Conservation (phyloP, 1,139 yeast species). For the Entelexis sorbosivorans region DNA sequence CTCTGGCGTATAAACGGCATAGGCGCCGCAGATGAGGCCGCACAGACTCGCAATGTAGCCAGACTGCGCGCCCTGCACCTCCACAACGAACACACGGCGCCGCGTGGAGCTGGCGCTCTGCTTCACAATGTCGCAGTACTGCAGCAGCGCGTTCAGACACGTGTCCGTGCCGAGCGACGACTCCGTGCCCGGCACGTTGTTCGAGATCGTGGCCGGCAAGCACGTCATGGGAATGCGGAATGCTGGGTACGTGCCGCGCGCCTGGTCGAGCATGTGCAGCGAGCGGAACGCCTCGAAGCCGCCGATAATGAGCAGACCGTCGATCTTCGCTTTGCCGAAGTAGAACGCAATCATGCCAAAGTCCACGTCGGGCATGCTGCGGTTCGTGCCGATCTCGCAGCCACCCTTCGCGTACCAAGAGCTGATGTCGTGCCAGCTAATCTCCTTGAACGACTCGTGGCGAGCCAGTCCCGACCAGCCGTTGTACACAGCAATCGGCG, state of each 20-base stretch:
- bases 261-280: constrained; percentile 63
- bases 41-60: constrained; percentile 86
- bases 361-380: constrained; percentile 71
- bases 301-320: constrained; percentile 83
- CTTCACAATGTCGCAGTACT: constrained; percentile 89
- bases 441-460: constrained; percentile 62
- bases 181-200: constrained; percentile 95
- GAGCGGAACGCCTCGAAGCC: constrained; percentile 91
- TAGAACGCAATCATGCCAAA: constrained; percentile 82
- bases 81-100: constrained; percentile 90
- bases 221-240: constrained; percentile 90
- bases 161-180: constrained; percentile 91
- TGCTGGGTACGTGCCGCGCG: constrained; percentile 68
- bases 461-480: constrained; percentile 86
- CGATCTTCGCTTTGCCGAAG: constrained; percentile 71
- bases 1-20: constrained; percentile 89
- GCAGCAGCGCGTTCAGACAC: constrained; percentile 78
- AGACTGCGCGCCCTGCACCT: constrained; percentile 93
- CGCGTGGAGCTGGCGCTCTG: constrained; percentile 93
- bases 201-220: constrained; percentile 92
- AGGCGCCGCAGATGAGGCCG: constrained; percentile 86
- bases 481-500: constrained; percentile 74
- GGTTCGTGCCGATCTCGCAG: constrained; percentile 88
- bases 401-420: constrained; percentile 91
- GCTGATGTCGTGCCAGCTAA: constrained; percentile 78